Evolutionary conservation across 805 yeast species (phyloP), one percentile per base, ranked within the genome.

Genomic region (Clavispora carvajalis): DNA sequence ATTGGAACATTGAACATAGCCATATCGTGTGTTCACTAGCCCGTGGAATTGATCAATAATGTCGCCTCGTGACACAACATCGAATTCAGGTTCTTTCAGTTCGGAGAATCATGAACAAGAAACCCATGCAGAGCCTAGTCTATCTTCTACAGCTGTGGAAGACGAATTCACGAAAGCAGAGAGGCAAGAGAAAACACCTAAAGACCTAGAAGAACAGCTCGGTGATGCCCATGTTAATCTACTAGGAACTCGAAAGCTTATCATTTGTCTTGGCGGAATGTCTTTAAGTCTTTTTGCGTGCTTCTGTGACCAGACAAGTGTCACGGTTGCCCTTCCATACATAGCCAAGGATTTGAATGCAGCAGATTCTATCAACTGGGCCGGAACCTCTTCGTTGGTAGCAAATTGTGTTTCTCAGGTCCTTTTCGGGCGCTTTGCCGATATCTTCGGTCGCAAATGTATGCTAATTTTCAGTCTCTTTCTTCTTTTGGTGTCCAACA

Each of bases 321-420:
- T 73, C 24, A 65, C 74, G 1, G 71, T 74, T 10, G 76, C 75
- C 2, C 64, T 74, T 24, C 67, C 81, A 1, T 43, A 51, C n/a
- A 76, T 77, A 26, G 77, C 74, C 7, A 52, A 60, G 21, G 79
- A 69, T 23, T 57, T 77, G 34, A 41, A 73, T 36, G 76, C 79
- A 2, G 61, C 65, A 31, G 59, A 59, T 15, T 68, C 79, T 1
- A 74, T 77, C 33, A 68, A 76, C 35, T 84, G 91, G 90, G 82
- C 84, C 3, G 88, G 89, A 3, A 78, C 89, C 0, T 75, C 85
- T 1, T 79, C 82, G 40, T 63, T 85, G 23, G 61, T 85, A 22
- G 80, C 90, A 1, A 79, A 77, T 45, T 76, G 86, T 3, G 85
- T 85, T 1, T 81, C 82, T 57, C 90, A 83, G 59, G 90, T 88